phyloP scores from a whole-genome alignment of 1,284 basidiomycete genomes.

The Rhodotorula sp. region DNA sequence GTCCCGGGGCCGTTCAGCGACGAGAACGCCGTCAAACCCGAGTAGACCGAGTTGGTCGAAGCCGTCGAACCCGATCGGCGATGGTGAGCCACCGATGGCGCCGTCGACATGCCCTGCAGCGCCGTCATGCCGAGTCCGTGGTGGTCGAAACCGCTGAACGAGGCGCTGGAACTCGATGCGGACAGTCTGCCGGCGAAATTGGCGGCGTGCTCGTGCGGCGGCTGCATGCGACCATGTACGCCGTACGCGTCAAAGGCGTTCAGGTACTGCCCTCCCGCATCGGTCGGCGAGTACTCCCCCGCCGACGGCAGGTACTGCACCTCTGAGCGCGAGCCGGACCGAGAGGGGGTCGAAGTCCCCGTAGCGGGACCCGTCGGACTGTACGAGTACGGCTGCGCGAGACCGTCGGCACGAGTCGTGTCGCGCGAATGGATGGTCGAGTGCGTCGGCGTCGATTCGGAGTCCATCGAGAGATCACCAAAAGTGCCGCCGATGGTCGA shows the following conservation, averaged over 20 bases:
- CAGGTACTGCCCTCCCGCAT: constrained; percentile 2
- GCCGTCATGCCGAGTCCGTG: background rate
- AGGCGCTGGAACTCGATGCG: constrained; percentile 14
- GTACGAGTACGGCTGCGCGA: constrained; percentile 26
- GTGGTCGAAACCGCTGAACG: constrained; percentile 17
- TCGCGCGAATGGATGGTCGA: constrained; percentile 30
- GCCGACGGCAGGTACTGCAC: background rate
- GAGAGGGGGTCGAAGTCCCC: constrained; percentile 6
- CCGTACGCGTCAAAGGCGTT: constrained; percentile 6
- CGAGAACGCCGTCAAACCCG: constrained; percentile 40
- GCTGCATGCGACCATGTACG: background rate
- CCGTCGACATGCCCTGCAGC: constrained; percentile 22
- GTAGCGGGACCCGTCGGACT: constrained; percentile 7
- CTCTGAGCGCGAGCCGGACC: constrained; percentile 6
- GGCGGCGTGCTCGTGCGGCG: constrained; percentile 3
- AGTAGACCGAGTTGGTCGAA: constrained; percentile 38
- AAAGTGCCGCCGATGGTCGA: constrained; percentile 17
- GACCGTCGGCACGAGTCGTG: background rate
- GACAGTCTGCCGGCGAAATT: constrained; percentile 3
- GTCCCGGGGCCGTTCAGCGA: constrained; percentile 27
- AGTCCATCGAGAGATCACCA: constrained; percentile 34
- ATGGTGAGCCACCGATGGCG: constrained; percentile 17
- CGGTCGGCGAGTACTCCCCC: constrained; percentile 20
- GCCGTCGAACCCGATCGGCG: constrained; percentile 40
- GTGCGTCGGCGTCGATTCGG: constrained; percentile 39